phyloP scores from a whole-genome alignment of 1,284 basidiomycete genomes.

The Malassezia caprae region DNA sequence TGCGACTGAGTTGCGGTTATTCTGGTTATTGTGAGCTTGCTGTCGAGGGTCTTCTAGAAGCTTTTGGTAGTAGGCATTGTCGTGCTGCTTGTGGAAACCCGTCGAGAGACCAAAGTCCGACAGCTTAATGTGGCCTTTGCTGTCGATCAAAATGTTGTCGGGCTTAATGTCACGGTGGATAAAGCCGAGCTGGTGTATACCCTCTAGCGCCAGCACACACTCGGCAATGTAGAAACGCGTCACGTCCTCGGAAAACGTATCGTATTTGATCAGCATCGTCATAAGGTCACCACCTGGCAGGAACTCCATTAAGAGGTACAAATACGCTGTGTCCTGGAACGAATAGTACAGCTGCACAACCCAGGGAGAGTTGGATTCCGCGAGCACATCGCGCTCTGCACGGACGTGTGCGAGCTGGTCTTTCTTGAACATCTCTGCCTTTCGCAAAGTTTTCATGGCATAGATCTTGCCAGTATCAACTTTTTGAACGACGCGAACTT shows the following conservation, averaged over 20 bases:
- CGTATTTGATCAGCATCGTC: constrained; percentile 99
- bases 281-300: constrained; percentile 94
- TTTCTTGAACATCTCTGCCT: constrained; percentile 98
- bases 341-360: constrained; percentile 97
- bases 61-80: constrained; percentile 86
- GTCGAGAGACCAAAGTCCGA: constrained; percentile 91
- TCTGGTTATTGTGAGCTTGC: constrained; percentile 23
- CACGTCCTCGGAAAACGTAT: constrained; percentile 96
- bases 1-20: constrained; percentile 43
- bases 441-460: constrained; percentile 97
- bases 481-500: constrained; percentile 92
- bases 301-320: constrained; percentile 99
- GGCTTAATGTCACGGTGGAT: constrained; percentile 94
- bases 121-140: constrained; percentile 83
- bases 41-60: constrained; percentile 59
- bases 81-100: constrained; percentile 87
- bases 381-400: constrained; percentile 94
- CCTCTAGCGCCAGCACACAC: constrained; percentile 93
- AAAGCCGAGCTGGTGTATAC: constrained; percentile 95
- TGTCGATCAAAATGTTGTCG: constrained; percentile 93
- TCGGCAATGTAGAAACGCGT: constrained; percentile 99
- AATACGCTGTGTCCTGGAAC: constrained; percentile 89
- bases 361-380: constrained; percentile 95
- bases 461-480: constrained; percentile 95
- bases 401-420: constrained; percentile 95